Evolutionary conservation across 2,329 filamentous ascomycete species (phyloP), one percentile per base, ranked within the genome.

Genomic region (Fusarium kyushuense): DNA sequence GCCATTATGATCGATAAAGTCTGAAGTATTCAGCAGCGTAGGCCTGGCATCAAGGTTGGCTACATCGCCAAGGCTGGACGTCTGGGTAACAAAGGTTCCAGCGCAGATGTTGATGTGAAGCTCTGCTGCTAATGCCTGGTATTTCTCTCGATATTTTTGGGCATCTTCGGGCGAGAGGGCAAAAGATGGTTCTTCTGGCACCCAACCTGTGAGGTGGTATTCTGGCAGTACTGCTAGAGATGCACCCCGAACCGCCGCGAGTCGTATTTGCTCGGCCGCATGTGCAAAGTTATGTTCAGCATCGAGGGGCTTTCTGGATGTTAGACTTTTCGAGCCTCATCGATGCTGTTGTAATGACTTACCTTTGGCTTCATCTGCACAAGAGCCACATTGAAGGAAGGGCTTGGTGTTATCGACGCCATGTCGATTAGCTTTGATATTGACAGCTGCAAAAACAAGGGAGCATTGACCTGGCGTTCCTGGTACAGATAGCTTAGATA

Each of bases 191-290:
- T 90, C 84, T 46, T 87, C 82, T 51, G 91, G 87, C 33, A 87
- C 81, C 89, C 92, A 94, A 52, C 87, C 89, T 1, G 90, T 92
- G 23, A 96, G 84, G 74, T 94, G 91, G 76, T 95, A 93, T 73
- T 93, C 89, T 6, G 90, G 90, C 6, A 88, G 78, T 3, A 91
- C 85, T 45, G 86, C 89, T 3, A 92, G 78, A 40, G 86, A 62
- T 13, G 54, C 57, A 32, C 64, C 68, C 25, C 63, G 54, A 27
- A 23, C 23, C 25, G 68, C 67, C 16, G 67, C 67, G 4, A 55
- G 27, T 35, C 57, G 68, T 23, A 71, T 71, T 8, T 68, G 67
- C 19, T 58, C 45, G 27, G 57, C 61, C 17, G 67, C 68, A 56
- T 60, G 41, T 23, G 60, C 17, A 55, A 68, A 71, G 43, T 71